Conservation (phyloP, 2,329 filamentous ascomycete species). For the Chaetothyriales sp. region DNA sequence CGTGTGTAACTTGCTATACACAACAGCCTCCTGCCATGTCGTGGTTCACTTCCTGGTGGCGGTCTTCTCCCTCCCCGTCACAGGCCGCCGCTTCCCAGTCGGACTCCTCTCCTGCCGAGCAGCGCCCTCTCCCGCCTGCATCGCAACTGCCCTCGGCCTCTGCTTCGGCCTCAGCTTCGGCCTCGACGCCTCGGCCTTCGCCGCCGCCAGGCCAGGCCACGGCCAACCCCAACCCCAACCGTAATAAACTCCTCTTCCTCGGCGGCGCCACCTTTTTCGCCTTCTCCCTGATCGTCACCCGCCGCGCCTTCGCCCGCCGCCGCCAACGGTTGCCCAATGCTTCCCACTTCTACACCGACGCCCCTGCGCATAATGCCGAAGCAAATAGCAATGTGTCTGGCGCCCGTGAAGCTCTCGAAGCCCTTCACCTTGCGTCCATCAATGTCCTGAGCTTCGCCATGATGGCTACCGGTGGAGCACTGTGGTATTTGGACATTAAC, state of each 20-base stretch:
- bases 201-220: constrained; percentile 2
- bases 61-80: constrained; percentile 7
- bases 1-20: not conserved
- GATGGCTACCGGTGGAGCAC: constrained; percentile 56
- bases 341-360: constrained; percentile 56
- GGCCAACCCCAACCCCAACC: constrained; percentile 26
- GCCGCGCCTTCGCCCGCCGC: constrained; percentile 55
- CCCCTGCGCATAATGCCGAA: constrained; percentile 28
- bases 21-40: constrained; percentile 8
- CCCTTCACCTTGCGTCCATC: constrained; percentile 72
- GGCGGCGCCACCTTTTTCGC: constrained; percentile 64
- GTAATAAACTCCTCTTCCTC: constrained; percentile 52
- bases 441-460: constrained; percentile 68
- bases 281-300: constrained; percentile 56
- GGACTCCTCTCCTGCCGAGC: constrained; percentile 2
- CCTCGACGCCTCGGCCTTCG: too few relatives aligned
- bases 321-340: constrained; percentile 37
- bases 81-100: constrained; percentile 1
- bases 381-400: constrained; percentile 40
- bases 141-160: not conserved
- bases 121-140: constrained; percentile 11
- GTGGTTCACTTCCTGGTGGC: constrained; percentile 16
- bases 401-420: constrained; percentile 63
- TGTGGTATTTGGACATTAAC: constrained; percentile 68
- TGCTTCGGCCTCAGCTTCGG: constrained; percentile 2